phyloP scores from a whole-genome alignment of 1,139 yeast species.

The Sugiyamaella neomexicana region DNA sequence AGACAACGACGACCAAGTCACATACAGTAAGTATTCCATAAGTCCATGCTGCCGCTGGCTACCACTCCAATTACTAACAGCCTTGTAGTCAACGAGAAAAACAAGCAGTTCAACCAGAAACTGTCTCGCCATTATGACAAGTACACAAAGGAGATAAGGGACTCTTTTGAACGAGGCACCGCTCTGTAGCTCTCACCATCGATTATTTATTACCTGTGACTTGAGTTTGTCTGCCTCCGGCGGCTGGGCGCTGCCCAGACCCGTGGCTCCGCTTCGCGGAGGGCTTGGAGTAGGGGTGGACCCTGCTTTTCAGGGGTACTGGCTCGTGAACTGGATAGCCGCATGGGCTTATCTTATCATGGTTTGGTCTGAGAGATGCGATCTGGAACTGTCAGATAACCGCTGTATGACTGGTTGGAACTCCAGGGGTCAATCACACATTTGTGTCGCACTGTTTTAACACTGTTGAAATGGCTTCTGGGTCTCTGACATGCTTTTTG shows the following conservation, averaged over 20 bases:
- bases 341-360: not conserved
- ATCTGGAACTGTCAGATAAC: too few species aligned
- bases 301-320: too few species aligned
- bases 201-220: slow-evolving; percentile 6
- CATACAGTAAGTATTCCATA: slow-evolving; percentile 33
- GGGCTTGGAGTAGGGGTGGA: too few species aligned
- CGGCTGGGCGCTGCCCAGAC: not conserved
- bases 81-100: slow-evolving; percentile 64
- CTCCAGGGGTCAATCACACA: too few species aligned
- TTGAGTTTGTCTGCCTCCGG: not conserved
- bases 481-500: slow-evolving; percentile 20
- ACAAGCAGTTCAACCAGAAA: slow-evolving; percentile 75
- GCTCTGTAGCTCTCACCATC: slow-evolving; percentile 34
- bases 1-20: slow-evolving; percentile 44
- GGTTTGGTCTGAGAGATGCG: not conserved
- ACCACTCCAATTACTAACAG: slow-evolving; percentile 17
- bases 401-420: too few species aligned
- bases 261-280: too few species aligned
- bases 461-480: slow-evolving; percentile 11
- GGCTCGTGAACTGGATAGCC: slow-evolving; percentile 3
- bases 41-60: not conserved
- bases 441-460: too few species aligned
- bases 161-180: slow-evolving; percentile 46
- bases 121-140: slow-evolving; percentile 59
- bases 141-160: slow-evolving; percentile 44